Conservation (phyloP, 495 filamentous ascomycete genomes). For the Xylaria nigripes region DNA sequence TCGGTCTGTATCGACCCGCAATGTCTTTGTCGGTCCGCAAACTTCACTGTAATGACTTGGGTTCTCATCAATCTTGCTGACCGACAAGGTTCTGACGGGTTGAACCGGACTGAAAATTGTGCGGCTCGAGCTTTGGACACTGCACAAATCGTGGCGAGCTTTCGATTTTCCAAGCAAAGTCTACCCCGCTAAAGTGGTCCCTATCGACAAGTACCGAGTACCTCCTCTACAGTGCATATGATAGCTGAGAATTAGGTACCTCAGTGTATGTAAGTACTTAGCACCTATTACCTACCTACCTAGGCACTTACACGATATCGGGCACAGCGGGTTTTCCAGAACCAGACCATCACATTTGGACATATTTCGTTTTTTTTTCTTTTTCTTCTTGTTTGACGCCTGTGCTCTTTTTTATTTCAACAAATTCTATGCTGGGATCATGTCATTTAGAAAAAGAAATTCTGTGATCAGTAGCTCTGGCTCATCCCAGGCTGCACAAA, state of each 20-base stretch:
- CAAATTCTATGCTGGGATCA: conserved; percentile 47
- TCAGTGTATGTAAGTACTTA: too few relatives aligned
- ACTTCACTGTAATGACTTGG: too few relatives aligned
- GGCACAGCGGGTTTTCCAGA: conserved; percentile 3
- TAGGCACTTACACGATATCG: too few relatives aligned
- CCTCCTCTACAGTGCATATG: too few relatives aligned
- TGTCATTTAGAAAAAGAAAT: conserved; percentile 90
- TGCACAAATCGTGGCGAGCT: conserved; percentile 10
- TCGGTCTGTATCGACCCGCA: too few relatives aligned
- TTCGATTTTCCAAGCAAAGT: conserved; percentile 11
- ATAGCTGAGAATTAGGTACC: too few relatives aligned
- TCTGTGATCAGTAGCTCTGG: conserved; percentile 47
- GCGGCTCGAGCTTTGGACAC: conserved; percentile 14
- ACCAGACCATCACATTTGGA: not conserved
- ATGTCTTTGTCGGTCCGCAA: too few relatives aligned
- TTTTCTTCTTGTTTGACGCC: not conserved
- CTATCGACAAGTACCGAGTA: not conserved
- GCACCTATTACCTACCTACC: too few relatives aligned
- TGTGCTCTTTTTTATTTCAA: conserved; percentile 31
- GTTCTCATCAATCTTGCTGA: too few relatives aligned
- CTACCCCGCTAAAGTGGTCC: conserved; percentile 14
- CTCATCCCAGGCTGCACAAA: conserved; percentile 23
- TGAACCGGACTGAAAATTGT: too few relatives aligned
- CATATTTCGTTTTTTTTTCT: not conserved
- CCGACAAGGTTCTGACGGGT: too few relatives aligned